Conservation (phyloP, 352 stramenopile genomes). For the Phytophthora pistaciae region DNA sequence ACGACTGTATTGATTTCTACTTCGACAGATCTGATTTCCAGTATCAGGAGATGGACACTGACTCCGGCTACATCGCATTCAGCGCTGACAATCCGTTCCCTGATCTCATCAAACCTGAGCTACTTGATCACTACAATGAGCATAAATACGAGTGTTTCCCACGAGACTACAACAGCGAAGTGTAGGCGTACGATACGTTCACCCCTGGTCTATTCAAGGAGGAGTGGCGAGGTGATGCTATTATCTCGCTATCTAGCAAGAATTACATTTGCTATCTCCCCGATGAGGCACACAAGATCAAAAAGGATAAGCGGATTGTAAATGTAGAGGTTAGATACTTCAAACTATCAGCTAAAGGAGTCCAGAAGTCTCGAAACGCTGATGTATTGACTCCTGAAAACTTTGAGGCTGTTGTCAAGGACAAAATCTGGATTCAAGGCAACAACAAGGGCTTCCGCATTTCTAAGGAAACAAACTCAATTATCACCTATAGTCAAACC, state of each 20-base stretch:
- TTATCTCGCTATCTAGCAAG: conserved; percentile 25
- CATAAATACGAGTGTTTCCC: too few species aligned
- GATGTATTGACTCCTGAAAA: not conserved
- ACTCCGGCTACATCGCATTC: conserved; percentile 4
- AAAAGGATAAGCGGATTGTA: not conserved
- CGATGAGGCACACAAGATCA: not conserved
- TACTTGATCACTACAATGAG: conserved; percentile 5
- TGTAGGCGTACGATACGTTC: conserved; percentile 11
- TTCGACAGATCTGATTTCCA: not conserved
- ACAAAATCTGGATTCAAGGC: not conserved
- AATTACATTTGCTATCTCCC: conserved; percentile 11
- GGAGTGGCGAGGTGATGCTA: conserved; percentile 24
- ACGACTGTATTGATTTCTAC: conserved; percentile 10
- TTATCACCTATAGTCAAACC: not conserved
- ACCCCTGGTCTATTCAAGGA: conserved; percentile 37
- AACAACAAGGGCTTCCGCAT: not conserved
- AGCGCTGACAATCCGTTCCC: too few species aligned
- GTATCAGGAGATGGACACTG: not conserved
- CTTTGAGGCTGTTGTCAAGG: not conserved
- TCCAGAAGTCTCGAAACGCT: not conserved
- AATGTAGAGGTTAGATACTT: not conserved
- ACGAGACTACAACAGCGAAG: not conserved
- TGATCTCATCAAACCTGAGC: not conserved
- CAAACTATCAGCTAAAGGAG: not conserved
- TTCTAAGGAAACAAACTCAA: not conserved